Base-by-base conservation (phyloP, 2,329 filamentous ascomycete genomes). In the Ophiosphaerella herpotricha region DNA sequence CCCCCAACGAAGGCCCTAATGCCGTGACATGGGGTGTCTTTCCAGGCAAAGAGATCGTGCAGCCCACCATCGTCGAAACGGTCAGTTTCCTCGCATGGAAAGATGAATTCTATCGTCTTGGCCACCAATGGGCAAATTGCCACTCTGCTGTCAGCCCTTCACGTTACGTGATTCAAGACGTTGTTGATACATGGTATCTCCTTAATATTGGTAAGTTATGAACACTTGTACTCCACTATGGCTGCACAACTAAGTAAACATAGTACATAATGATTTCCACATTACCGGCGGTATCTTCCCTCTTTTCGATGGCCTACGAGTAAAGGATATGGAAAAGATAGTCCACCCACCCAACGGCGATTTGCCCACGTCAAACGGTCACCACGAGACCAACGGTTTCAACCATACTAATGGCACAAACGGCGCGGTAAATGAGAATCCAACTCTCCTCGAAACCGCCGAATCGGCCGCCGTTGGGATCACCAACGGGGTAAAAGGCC, bases 11-110 rank as follows among this genome's bases (percentile, higher is more conserved):
- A 61, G 90, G 91, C 5, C 94, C 94, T 33, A 99, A 99, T 66
- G 94, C 94, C n/a, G 90, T 99, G 42, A 99, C 94, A 1, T 99
- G 94, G 94, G 94, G 94, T 75, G 95, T 99, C 31, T 99, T 97
- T 78, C 93, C 94, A 0, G 94, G 94, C 50, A 96, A 97, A 74
- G 94, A 99, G 75, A 97, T 99, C 69, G 92, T 99, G n/a, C 94
- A 99, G 74, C 94, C 94, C 12, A 99, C 94, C n/a, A 97, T 99
- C 65, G 94, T 99, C 44, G 94, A 99, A 77, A 95, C 90, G 14
- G 88, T 99, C 72, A 96, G 90, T 72, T 99, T 99, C 82, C 80
- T 99, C 46, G 94, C 94, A 2, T 99, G 94, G 94, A 96, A 96
- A 76, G 94, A 99, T 63, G 94, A 99, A 75, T 95, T 96, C 13